These are phyloP conservation scores for Patellaria atrata DNA, from an alignment of 495 filamentous ascomycete genomes.

Conservation along the genomic window DNA sequence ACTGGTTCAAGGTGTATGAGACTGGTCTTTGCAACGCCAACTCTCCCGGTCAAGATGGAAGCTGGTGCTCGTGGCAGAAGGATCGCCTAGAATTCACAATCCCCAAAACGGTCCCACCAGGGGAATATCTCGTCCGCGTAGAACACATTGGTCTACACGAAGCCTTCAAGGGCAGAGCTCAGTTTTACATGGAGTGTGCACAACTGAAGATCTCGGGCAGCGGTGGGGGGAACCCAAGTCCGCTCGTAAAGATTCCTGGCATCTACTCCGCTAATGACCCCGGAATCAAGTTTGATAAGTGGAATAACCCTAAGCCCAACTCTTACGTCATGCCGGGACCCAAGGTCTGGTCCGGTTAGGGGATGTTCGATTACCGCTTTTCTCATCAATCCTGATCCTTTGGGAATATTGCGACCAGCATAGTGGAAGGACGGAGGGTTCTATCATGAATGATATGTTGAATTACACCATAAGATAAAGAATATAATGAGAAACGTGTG, in stretches of 20 bases:
- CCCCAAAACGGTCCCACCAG: constrained; percentile 11
- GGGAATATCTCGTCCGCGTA: constrained; percentile 17
- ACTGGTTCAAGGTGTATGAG: constrained; percentile 19
- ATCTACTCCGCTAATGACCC: constrained; percentile 11
- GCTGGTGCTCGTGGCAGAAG: constrained; percentile 18
- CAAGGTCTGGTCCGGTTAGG: constrained; percentile 12
- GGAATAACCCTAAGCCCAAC: constrained; percentile 8
- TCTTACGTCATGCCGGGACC: constrained; percentile 13
- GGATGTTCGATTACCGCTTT: too few species aligned
- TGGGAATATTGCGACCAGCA: too few species aligned
- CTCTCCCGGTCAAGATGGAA: constrained; percentile 6
- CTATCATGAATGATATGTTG: too few species aligned
- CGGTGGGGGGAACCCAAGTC: constrained; percentile 4
- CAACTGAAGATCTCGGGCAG: constrained; percentile 13
- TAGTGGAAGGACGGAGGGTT: too few species aligned
- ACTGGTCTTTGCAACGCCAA: constrained; percentile 6
- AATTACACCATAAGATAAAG: too few species aligned
- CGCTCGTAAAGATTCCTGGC: constrained; percentile 12
- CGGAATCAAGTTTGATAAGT: constrained; percentile 16
- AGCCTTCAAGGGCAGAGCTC: constrained; percentile 9
- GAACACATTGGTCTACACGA: constrained; percentile 18
- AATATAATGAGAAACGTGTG: too few species aligned
- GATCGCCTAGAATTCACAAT: constrained; percentile 15
- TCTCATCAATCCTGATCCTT: too few species aligned
- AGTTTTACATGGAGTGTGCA: constrained; percentile 14